Base-by-base conservation (phyloP, 345 rosid species). In the Microcos paniculata region DNA sequence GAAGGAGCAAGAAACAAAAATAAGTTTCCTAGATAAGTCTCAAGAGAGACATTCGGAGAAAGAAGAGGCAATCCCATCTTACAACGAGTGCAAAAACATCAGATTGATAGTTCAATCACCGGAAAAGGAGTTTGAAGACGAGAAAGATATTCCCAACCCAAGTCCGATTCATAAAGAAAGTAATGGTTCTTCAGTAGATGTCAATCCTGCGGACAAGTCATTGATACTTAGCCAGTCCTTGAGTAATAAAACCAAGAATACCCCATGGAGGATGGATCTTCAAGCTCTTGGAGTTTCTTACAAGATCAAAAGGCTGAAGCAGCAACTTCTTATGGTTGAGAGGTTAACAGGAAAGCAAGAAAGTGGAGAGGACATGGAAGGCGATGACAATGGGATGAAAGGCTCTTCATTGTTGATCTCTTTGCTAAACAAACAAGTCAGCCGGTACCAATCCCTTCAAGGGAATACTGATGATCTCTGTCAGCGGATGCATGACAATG, bases 221-320 rank as follows among this genome's bases (percentile, higher is more conserved):
- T 83, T 70, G 19, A 77, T 82, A 3, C 55, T 82, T 14, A 75
- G 83, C 73, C 84, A 82, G 78, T 93, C 83, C 6, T 56, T 33
- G 74, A 69, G 59, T 24, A 35, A 35, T 77, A 85, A 84, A 79
- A 63, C 77, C 35, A 86, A 80, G 26, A 88, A 75, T 73, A 80
- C 81, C 59, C 76, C 86, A 21, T 88, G 91, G 98, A 90, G 89
- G 82, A 90, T 90, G 91, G 96, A 96, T 82, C 87, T 93, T 78
- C 94, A 88, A 66, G 98, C 98, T 74, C 99, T 93, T 21, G 99
- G 94, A 76, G 89, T 92, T 78, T 91, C 94, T 74, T 93, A 84
- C 88, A 96, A 96, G 92, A 88, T 93, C 81, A 96, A 92, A 84
- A 92, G 99, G 88, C 82, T 93, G 68, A 89, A 86, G 85, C 98